Percentiles rank a stretch among this genome's conserved stretches.
Evolutionary conservation across 1,284 basidiomycete species (phyloP).

Genomic region (Microbotryum violaceum): DNA sequence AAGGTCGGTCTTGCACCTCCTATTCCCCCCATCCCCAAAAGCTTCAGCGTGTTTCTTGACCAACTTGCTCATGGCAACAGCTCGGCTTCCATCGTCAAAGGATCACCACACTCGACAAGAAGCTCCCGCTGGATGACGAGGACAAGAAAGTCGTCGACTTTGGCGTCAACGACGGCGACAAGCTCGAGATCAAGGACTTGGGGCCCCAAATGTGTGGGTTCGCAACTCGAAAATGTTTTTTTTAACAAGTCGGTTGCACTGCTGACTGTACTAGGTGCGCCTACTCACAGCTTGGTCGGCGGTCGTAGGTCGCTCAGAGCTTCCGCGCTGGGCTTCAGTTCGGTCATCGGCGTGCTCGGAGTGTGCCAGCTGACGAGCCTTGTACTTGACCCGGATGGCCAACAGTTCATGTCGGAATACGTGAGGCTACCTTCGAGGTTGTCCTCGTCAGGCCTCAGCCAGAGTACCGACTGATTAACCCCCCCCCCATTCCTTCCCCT

Average conservation of each 20-base stretch:
- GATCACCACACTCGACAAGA: slow-evolving; percentile 56
- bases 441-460: background rate
- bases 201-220: slow-evolving; percentile 64
- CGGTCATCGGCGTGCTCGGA: background rate
- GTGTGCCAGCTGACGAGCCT: background rate
- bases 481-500: too few relatives aligned
- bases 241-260: too few relatives aligned
- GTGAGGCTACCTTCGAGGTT: slow-evolving; percentile 44
- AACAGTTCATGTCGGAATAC: slow-evolving; percentile 73
- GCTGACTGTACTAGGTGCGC: background rate
- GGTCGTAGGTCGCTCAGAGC: slow-evolving; percentile 43
- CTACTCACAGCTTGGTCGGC: slow-evolving; percentile 54
- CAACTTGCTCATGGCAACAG: background rate
- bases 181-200: slow-evolving; percentile 72
- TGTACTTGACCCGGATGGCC: background rate
- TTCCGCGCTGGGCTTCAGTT: background rate
- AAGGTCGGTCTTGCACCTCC: slow-evolving; percentile 45
- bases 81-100: slow-evolving; percentile 49
- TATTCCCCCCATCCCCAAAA: background rate
- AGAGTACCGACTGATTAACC: background rate
- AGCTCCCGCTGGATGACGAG: slow-evolving; percentile 57
- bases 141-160: slow-evolving; percentile 51
- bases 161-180: slow-evolving; percentile 53
- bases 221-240: too few relatives aligned
- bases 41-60: background rate